phyloP scores from a whole-genome alignment of 1,284 basidiomycete species.

The Marasmius oreades region DNA sequence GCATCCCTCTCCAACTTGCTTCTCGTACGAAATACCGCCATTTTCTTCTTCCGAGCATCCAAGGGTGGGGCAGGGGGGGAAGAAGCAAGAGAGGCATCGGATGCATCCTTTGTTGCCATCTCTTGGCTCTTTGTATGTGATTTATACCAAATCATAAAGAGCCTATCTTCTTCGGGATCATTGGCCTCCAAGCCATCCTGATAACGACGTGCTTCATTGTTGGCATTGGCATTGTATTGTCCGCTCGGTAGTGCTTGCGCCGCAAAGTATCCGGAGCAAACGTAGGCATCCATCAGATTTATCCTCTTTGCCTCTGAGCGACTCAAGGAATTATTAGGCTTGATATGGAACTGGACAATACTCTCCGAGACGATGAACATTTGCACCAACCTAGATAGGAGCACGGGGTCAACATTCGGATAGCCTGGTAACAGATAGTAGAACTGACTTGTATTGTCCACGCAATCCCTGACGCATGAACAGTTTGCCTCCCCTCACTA shows the following conservation, averaged over 20 bases:
- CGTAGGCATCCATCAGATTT: constrained; percentile 70
- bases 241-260: constrained; percentile 58
- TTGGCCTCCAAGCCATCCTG: constrained; percentile 76
- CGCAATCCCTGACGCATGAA: constrained; percentile 65
- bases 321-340: constrained; percentile 46
- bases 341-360: constrained; percentile 61
- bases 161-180: constrained; percentile 71
- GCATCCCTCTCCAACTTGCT: constrained; percentile 80
- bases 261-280: constrained; percentile 75
- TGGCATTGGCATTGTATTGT: constrained; percentile 54
- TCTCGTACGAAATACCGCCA: constrained; percentile 68
- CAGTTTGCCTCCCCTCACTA: constrained; percentile 66
- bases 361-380: constrained; percentile 64
- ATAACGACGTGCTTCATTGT: constrained; percentile 62
- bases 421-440: neutral
- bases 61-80: constrained; percentile 44
- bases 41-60: constrained; percentile 53
- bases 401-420: neutral
- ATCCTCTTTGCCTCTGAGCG: constrained; percentile 44
- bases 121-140: constrained; percentile 26
- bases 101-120: constrained; percentile 13
- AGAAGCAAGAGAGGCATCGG: constrained; percentile 18
- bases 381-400: constrained; percentile 56
- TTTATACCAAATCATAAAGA: constrained; percentile 72
- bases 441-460: constrained; percentile 67